These are phyloP conservation scores for Backusella mclennaniae DNA, from an alignment of 192 early-diverging fungal species.

Conservation along the genomic window DNA sequence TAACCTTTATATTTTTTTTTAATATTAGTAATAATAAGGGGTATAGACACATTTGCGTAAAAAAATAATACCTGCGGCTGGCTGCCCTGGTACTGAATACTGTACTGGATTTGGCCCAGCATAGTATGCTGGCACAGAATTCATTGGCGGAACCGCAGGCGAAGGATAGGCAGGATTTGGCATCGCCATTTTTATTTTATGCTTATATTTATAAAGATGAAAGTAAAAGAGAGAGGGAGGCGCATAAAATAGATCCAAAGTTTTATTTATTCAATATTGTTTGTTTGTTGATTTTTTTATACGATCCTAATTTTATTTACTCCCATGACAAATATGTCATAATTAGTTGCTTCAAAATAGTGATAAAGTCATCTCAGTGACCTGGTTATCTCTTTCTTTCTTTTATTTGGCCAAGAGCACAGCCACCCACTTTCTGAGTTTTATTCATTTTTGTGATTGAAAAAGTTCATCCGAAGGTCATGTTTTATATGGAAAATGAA, in stretches of 20 bases:
- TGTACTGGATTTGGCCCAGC: background rate
- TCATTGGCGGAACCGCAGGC: background rate
- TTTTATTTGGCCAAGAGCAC: background rate
- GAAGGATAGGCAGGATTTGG: background rate
- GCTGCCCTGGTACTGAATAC: background rate
- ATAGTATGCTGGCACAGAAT: background rate
- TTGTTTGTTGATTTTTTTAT: background rate
- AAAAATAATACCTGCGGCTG: background rate
- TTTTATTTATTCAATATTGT: background rate
- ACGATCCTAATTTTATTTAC: background rate
- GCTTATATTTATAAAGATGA: background rate
- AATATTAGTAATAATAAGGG: background rate
- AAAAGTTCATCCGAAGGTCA: background rate
- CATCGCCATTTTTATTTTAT: background rate
- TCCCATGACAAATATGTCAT: background rate
- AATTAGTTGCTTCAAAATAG: background rate
- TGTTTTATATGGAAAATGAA: background rate
- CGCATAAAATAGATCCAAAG: background rate
- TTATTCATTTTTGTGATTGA: background rate
- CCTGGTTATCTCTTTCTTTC: background rate
- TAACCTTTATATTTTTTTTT: background rate
- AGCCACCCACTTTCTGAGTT: background rate
- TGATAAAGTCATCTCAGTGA: background rate
- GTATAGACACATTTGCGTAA: background rate
- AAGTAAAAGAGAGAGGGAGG: background rate